phyloP scores from a whole-genome alignment of 2,329 filamentous ascomycete genomes.

The Phyllosticta ampelicida region DNA sequence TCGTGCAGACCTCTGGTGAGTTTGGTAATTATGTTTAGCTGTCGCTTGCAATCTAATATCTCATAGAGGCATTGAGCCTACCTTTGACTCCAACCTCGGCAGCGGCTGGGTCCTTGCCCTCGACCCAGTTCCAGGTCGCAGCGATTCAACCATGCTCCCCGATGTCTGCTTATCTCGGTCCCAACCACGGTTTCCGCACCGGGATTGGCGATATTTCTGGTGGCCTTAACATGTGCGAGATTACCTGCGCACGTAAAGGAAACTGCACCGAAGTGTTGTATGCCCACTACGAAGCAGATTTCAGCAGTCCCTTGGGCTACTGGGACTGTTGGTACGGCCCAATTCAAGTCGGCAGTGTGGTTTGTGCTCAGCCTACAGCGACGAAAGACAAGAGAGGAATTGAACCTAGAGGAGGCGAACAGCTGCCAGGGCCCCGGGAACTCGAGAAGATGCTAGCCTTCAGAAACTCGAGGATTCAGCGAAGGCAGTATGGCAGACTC shows the following conservation, averaged over 20 bases:
- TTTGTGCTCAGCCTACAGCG: not conserved
- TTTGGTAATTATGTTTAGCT: not conserved
- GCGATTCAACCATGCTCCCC: slow-evolving; percentile 3
- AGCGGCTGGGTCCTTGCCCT: not conserved
- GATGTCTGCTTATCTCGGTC: not conserved
- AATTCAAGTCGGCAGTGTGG: not conserved
- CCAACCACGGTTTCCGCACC: not conserved
- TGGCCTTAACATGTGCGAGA: slow-evolving; percentile 5
- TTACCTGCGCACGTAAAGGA: not conserved
- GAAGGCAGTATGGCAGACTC: not conserved
- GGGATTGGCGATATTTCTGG: slow-evolving; percentile 1
- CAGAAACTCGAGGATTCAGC: not conserved
- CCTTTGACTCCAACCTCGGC: not conserved
- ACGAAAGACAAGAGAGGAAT: not conserved
- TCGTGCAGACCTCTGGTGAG: not conserved
- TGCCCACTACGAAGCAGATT: slow-evolving; percentile 1
- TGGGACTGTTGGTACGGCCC: slow-evolving; percentile 9
- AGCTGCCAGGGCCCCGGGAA: not conserved
- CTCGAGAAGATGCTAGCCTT: not conserved
- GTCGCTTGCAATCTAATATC: not conserved
- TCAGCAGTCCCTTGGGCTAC: slow-evolving; percentile 5
- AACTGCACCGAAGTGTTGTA: not conserved
- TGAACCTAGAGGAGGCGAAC: not conserved
- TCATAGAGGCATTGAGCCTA: not conserved
- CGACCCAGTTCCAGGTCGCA: not conserved